Percentiles rank a stretch among this genome's conserved stretches.
Evolutionary conservation across 768 basidiomycete species (phyloP).

Genomic region (Hericium erinaceus): DNA sequence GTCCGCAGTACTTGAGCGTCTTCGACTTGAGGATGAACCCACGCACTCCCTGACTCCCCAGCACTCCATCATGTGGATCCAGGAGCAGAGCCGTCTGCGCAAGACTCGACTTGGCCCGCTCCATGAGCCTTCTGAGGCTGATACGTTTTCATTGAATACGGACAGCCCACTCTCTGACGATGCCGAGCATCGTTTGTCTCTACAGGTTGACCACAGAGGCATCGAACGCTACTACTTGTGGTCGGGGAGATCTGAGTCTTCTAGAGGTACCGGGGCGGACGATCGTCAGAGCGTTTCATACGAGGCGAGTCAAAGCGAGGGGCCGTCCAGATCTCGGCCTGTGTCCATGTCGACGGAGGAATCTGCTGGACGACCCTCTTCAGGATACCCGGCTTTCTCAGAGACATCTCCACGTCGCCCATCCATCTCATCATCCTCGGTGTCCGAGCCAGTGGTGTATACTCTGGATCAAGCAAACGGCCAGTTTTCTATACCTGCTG

Average conservation of each 20-base stretch:
- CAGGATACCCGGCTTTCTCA: background rate
- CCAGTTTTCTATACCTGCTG: slow-evolving; percentile 27
- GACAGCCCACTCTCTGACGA: slow-evolving; percentile 4
- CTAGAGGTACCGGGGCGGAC: slow-evolving; percentile 3
- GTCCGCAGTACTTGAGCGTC: slow-evolving; percentile 10
- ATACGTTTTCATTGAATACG: slow-evolving; percentile 12
- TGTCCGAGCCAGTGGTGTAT: slow-evolving; percentile 18
- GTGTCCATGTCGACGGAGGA: background rate
- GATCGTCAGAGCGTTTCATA: background rate
- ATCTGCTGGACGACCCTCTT: background rate
- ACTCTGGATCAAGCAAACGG: slow-evolving; percentile 1
- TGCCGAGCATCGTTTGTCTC: background rate
- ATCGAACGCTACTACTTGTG: background rate
- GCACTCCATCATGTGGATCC: slow-evolving; percentile 6
- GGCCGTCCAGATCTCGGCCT: background rate
- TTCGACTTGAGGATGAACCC: slow-evolving; percentile 4
- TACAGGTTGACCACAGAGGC: background rate
- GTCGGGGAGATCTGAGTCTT: slow-evolving; percentile 5
- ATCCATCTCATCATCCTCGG: background rate
- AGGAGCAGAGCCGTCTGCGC: slow-evolving; percentile 2
- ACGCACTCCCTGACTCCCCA: background rate
- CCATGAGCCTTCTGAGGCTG: slow-evolving; percentile 7
- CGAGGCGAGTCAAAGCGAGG: background rate
- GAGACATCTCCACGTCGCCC: background rate
- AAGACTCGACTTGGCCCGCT: background rate